These are phyloP conservation scores for Xylaria cubensis DNA, from an alignment of 495 filamentous ascomycete species.

Conservation along the genomic window DNA sequence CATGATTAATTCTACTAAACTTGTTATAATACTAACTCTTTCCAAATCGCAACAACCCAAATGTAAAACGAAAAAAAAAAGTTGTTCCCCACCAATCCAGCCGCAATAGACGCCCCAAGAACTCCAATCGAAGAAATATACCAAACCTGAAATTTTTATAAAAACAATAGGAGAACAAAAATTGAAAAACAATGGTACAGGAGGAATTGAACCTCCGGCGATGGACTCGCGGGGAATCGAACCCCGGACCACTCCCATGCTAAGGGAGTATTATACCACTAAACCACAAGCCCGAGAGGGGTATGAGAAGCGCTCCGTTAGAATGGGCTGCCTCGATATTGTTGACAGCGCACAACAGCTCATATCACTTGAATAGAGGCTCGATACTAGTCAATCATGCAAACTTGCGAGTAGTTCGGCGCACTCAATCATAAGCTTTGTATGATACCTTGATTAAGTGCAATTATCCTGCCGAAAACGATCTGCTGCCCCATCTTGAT, in stretches of 20 bases:
- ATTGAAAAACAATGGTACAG: constrained; percentile 6
- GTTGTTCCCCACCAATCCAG: no score
- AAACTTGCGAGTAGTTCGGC: no score
- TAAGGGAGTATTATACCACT: constrained; percentile 35
- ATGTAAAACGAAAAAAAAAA: no score
- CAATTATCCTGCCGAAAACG: no score
- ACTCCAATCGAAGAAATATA: no score
- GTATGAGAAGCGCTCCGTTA: background rate
- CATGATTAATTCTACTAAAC: background rate
- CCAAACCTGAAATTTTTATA: no score
- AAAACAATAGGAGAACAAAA: background rate
- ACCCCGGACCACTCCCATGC: constrained; percentile 58
- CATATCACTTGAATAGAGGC: background rate
- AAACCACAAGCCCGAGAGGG: constrained; percentile 1
- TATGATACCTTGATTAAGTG: no score
- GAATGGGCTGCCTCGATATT: background rate
- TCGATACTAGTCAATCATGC: no score
- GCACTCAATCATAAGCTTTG: no score
- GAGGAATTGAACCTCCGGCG: constrained; percentile 29
- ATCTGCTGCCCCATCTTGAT: no score
- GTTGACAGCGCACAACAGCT: background rate
- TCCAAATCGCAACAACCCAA: background rate
- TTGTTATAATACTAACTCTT: background rate
- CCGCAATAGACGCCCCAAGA: background rate
- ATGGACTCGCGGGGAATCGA: constrained; percentile 58